Percentiles rank a stretch among this genome's conserved stretches.
Evolutionary conservation across 1,139 yeast species (phyloP).

Genomic region (Yamadazyma friedrichii): DNA sequence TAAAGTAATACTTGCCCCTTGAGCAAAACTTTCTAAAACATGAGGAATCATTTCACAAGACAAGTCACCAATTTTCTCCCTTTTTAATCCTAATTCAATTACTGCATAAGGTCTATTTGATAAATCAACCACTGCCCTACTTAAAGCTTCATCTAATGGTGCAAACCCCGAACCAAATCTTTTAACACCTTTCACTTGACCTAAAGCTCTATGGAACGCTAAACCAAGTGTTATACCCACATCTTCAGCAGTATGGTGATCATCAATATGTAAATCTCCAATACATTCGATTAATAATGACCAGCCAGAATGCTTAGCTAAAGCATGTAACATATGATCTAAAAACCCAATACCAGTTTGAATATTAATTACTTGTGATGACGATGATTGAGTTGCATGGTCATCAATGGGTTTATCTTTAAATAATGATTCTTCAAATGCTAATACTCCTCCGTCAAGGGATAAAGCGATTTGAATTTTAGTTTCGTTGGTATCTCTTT

Average conservation of each 20-base stretch:
- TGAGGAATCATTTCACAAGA: constrained; percentile 97
- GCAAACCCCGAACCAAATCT: constrained; percentile 95
- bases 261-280: constrained; percentile 95
- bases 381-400: constrained; percentile 63
- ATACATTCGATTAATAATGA: constrained; percentile 82
- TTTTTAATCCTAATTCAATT: constrained; percentile 80
- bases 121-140: constrained; percentile 91
- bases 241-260: constrained; percentile 96
- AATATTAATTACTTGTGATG: constrained; percentile 70
- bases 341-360: constrained; percentile 93
- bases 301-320: constrained; percentile 98
- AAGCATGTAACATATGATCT: constrained; percentile 96
- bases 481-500: constrained; percentile 87
- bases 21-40: constrained; percentile 90
- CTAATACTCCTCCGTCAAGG: constrained; percentile 78
- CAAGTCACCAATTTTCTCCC: constrained; percentile 91
- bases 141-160: constrained; percentile 92
- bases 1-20: constrained; percentile 82
- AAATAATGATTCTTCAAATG: constrained; percentile 56
- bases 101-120: constrained; percentile 93
- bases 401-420: constrained; percentile 27
- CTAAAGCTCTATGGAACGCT: constrained; percentile 88
- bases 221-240: constrained; percentile 88
- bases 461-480: constrained; percentile 83
- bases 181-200: constrained; percentile 85